Conservation (phyloP, 1,284 basidiomycete genomes). For the Sporisorium iseilematis-ciliati region DNA sequence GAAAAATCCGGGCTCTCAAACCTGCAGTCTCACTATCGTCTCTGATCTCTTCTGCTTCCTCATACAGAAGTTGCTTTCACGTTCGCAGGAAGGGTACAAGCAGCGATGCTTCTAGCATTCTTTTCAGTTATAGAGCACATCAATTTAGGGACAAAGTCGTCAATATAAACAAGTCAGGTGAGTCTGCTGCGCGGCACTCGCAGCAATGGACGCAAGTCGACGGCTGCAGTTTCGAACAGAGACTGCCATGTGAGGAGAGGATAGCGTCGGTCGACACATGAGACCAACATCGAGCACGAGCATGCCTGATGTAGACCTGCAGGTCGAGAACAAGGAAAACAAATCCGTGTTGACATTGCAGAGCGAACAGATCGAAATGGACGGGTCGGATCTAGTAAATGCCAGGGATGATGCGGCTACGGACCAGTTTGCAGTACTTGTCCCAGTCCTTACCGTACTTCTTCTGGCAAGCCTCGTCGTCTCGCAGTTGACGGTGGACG, state of each 20-base stretch:
- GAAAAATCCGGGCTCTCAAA: too few relatives aligned
- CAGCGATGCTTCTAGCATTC: conserved; percentile 2
- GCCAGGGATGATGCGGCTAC: conserved; percentile 49
- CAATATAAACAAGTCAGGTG: background rate
- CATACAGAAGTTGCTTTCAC: too few relatives aligned
- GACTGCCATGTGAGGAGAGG: too few relatives aligned
- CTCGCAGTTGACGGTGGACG: conserved; percentile 87
- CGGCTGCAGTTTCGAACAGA: too few relatives aligned
- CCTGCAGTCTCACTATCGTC: too few relatives aligned
- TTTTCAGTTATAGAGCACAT: background rate
- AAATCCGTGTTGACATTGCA: background rate
- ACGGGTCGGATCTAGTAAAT: conserved; percentile 32
- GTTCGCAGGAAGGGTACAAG: background rate
- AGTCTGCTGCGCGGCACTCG: background rate
- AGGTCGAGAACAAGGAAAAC: too few relatives aligned
- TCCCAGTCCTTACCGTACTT: conserved; percentile 81
- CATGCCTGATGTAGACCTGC: too few relatives aligned
- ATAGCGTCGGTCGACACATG: too few relatives aligned
- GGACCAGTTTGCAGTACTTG: conserved; percentile 52
- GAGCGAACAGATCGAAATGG: background rate
- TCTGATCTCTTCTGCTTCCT: background rate
- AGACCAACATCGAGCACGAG: too few relatives aligned
- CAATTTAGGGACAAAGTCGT: background rate
- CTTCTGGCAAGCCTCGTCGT: conserved; percentile 87
- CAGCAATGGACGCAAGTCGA: background rate